phyloP scores from a whole-genome alignment of 257 asterid genomes.

The Paraleonurus japonicus region DNA sequence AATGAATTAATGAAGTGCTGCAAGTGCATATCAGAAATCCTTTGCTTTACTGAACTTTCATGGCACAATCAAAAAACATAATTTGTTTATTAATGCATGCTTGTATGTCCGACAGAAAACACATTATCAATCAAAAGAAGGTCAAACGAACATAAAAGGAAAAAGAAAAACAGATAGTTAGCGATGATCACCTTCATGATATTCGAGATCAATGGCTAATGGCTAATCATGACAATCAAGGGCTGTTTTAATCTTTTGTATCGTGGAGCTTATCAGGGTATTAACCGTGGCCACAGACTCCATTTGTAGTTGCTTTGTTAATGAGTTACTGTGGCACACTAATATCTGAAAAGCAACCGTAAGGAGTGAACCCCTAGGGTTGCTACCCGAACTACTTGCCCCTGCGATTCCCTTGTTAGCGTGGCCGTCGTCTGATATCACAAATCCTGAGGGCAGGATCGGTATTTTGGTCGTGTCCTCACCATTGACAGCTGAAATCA shows the following conservation, averaged over 20 bases:
- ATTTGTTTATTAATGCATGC: background rate
- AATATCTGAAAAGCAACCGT: constrained; percentile 57
- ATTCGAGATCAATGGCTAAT: background rate
- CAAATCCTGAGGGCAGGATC: constrained; percentile 63
- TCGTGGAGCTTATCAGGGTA: constrained; percentile 46
- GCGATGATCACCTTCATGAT: background rate
- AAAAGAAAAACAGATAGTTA: background rate
- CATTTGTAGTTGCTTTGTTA: constrained; percentile 40
- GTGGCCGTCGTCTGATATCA: constrained; percentile 57
- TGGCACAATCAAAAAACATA: background rate
- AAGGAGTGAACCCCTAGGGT: constrained; percentile 45
- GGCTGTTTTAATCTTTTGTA: constrained; percentile 44
- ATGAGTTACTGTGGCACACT: constrained; percentile 19
- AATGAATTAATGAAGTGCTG: too few species aligned
- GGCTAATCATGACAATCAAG: constrained; percentile 31
- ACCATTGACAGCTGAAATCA: constrained; percentile 40
- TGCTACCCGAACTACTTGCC: constrained; percentile 24
- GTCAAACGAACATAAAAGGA: background rate
- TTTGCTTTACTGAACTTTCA: background rate
- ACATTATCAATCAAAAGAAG: background rate
- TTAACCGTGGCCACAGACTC: constrained; percentile 49
- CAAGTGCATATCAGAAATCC: background rate
- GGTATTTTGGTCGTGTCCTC: constrained; percentile 34
- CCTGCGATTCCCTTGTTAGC: constrained; percentile 21
- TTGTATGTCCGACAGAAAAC: background rate